Base-by-base conservation (phyloP, 176 grass and related monocot genomes). In the sorghum (Sorghum bicolor) region DNA sequence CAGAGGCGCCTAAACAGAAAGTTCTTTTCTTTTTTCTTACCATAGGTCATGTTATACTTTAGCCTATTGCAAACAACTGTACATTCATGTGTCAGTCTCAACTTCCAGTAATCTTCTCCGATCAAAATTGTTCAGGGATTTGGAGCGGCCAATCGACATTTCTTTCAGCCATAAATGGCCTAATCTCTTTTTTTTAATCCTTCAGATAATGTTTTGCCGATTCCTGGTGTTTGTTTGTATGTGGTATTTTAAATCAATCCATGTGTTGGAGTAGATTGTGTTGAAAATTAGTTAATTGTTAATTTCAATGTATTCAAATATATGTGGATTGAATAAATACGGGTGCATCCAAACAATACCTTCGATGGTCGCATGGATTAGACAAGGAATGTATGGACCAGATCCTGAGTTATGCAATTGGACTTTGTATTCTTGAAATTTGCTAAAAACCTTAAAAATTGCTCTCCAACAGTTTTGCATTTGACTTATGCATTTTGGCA, bases 31-130 rank as follows among this genome's bases (percentile, higher is more conserved):
- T 38, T 10, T 8, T 10, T 1, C 13, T 38, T 70, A 70, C 16
- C n/a, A 80, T 75, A 84, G 76, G 69, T 61, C 45, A 63, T 71
- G 65, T 44, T 63, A 44, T 79, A 70, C 16, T 72, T 73, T 80
- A 83, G 45, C 44, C 38, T 40, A 16, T 68, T 61, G 67, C 78
- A 41, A 73, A 55, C 43, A 80, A 72, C 34, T 84, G 81, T 74
- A 84, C 81, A 88, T 84, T 55, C 31, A 34, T 72, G 25, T 65
- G 22, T 33, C 16, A 63, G 41, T 32, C 17, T 76, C 33, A 75
- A 66, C 22, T 60, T 64, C 50, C 38, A 76, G 38, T 50, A 19
- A 1, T 28, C 16, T 8, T 50, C 67, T 39, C 19, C 17, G 5
- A 14, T 70, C n/a, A 5, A 61, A 25, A 68, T 76, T 82, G 44